Evolutionary conservation across 1,284 basidiomycete genomes (phyloP).

Genomic region (Pseudozyma sp.): DNA sequence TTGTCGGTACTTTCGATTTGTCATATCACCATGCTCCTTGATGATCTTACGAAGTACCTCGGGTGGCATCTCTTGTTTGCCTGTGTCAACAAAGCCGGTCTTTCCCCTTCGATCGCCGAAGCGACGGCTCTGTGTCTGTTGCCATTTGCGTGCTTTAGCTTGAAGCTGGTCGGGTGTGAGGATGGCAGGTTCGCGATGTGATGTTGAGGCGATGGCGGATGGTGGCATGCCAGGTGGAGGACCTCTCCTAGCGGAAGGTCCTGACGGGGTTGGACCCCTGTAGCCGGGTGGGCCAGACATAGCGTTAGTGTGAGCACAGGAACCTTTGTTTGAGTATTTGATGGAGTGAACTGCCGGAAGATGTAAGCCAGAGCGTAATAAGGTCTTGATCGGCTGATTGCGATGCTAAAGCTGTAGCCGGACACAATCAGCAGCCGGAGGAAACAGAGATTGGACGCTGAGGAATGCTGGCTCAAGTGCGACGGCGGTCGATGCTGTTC

Average conservation of each 20-base stretch:
- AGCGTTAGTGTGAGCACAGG: conserved; percentile 1
- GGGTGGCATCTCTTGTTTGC: conserved; percentile 79
- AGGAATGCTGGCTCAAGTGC: not conserved
- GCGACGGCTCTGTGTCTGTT: conserved; percentile 89
- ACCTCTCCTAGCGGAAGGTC: conserved; percentile 50
- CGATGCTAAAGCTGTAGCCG: not conserved
- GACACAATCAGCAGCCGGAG: not conserved
- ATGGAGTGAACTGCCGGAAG: too few species aligned
- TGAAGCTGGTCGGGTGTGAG: conserved; percentile 82
- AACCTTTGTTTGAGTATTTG: not conserved
- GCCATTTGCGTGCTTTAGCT: conserved; percentile 91
- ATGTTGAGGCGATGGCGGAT: conserved; percentile 22
- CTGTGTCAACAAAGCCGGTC: conserved; percentile 89
- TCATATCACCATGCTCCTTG: conserved; percentile 70
- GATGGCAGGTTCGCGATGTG: conserved; percentile 55
- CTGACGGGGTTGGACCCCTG: conserved; percentile 45
- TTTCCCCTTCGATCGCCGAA: conserved; percentile 85
- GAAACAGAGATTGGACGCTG: not conserved
- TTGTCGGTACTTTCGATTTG: conserved; percentile 80
- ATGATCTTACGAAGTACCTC: conserved; percentile 76
- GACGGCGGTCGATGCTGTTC: too few species aligned
- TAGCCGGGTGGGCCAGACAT: conserved; percentile 60
- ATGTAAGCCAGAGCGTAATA: not conserved
- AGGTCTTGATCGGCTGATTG: not conserved
- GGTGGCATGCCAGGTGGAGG: conserved; percentile 48